phyloP scores from a whole-genome alignment of 768 basidiomycete genomes.

The Rubroboletus satanas region DNA sequence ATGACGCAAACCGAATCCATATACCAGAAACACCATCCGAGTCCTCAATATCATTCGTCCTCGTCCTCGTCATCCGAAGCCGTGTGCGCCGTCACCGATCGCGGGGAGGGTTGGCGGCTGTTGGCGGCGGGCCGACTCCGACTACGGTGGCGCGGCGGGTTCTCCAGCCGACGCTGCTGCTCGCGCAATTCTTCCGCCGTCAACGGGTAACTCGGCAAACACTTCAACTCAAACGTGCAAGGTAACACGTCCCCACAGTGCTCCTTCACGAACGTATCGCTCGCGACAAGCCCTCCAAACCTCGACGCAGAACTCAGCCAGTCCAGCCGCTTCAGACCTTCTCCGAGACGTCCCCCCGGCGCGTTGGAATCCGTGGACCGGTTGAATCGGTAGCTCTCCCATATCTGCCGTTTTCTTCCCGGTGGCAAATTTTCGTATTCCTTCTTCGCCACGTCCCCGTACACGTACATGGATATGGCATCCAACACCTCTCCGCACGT shows the following conservation, averaged over 20 bases:
- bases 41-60: conserved; percentile 1
- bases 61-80: conserved; percentile 17
- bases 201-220: conserved; percentile 43
- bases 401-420: conserved; percentile 40
- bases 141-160: conserved; percentile 18
- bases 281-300: conserved; percentile 57
- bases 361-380: conserved; percentile 59
- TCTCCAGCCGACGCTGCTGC: conserved; percentile 36
- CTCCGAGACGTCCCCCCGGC: conserved; percentile 64
- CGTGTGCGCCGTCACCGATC: conserved; percentile 8
- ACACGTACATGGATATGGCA: conserved; percentile 47
- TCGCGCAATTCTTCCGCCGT: conserved; percentile 49
- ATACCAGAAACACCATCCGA: background rate
- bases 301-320: conserved; percentile 56
- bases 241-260: conserved; percentile 49
- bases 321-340: conserved; percentile 63
- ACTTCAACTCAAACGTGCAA: conserved; percentile 58
- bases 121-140: conserved; percentile 14
- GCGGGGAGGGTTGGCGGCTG: conserved; percentile 21
- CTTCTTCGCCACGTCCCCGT: conserved; percentile 44
- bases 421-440: conserved; percentile 47
- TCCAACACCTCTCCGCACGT: conserved; percentile 68
- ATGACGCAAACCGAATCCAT: conserved; percentile 5
- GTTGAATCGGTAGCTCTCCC: conserved; percentile 58
- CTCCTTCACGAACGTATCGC: conserved; percentile 42